Percentiles rank a stretch among this genome's conserved stretches.
These are phyloP conservation scores for Trichoderma koningiopsis DNA, from an alignment of 2,329 filamentous ascomycete genomes.

Conservation along the genomic window DNA sequence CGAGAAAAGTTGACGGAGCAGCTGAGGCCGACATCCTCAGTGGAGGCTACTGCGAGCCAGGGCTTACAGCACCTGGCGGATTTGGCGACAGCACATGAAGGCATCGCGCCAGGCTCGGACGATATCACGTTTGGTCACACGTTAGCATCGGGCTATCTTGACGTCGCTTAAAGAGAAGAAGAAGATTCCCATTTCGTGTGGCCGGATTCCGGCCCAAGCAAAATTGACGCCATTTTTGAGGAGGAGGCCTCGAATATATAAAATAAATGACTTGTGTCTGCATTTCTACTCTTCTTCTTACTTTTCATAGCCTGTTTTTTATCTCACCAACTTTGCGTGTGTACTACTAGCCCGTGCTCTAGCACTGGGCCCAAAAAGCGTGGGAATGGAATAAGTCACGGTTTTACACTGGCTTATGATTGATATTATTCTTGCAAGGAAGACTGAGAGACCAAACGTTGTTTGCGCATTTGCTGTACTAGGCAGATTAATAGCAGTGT, in stretches of 20 bases:
- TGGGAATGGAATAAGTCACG: neutral
- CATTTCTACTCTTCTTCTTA: neutral
- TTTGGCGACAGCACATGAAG: slow-evolving; percentile 50
- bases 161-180: slow-evolving; percentile 30
- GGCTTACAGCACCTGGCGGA: slow-evolving; percentile 65
- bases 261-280: neutral
- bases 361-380: neutral
- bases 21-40: slow-evolving; percentile 41
- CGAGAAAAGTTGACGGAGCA: slow-evolving; percentile 46
- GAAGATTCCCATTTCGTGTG: neutral
- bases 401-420: neutral
- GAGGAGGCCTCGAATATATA: neutral
- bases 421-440: neutral
- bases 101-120: slow-evolving; percentile 35
- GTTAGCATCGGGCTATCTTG: slow-evolving; percentile 42
- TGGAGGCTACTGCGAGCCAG: slow-evolving; percentile 50
- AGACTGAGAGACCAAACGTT: neutral
- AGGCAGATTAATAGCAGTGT: slow-evolving; percentile 2
- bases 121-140: slow-evolving; percentile 40
- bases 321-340: neutral
- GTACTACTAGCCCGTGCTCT: neutral
- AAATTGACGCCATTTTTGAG: neutral
- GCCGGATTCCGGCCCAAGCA: neutral
- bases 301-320: neutral
- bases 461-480: slow-evolving; percentile 3